Base-by-base conservation (phyloP, 352 stramenopile species). In the Blastocystis sp. region DNA sequence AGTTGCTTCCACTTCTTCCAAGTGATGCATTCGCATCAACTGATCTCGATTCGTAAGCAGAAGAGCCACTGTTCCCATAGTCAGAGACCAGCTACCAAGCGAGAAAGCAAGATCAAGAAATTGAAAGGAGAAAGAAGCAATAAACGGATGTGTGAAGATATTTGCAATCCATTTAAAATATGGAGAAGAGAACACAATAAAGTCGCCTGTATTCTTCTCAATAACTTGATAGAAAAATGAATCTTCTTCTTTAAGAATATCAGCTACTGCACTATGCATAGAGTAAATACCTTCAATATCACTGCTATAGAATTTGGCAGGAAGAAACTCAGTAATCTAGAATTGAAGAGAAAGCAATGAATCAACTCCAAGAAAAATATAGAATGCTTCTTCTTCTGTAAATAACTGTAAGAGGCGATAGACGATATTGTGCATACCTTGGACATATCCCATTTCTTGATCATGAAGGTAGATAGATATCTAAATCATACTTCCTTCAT, bases 381-480 rank as follows among this genome's bases (percentile, higher is more conserved):
- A 78, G 42, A 78, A 78, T 7, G 66, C 37, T 27, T 78, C 66
- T 29, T 78, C 66, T 46, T 78, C 66, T 11, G 66, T 59, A 39
- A 78, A 78, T 16, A 78, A 16, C 35, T 78, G 37, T 12, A 78
- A 39, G 4, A 78, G 42, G 1, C 21, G 21, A 37, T 78, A 78
- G 14, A 39, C 39, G 14, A 78, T 29, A 29, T 56, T 56, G n/a
- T 78, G 66, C 66, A 78, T 78, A 1, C 66, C 66, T 51, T 78
- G 66, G 19, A 78, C 66, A 35, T 78, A 78, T 0, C 66, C 66
- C 37, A 78, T 57, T 51, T 78, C 24, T 12, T 39, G 49, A 14
- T 78, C 66, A 51, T 78, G 66, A 7, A 78, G 42, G 27, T 78
- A 78, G 43, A 78, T 78, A 3, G 66, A 78, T 0, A 46, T 78